Evolutionary conservation across 2,329 filamentous ascomycete genomes (phyloP), one percentile per base, ranked within the genome.

Genomic region (Aspergillus pseudoglaucus): DNA sequence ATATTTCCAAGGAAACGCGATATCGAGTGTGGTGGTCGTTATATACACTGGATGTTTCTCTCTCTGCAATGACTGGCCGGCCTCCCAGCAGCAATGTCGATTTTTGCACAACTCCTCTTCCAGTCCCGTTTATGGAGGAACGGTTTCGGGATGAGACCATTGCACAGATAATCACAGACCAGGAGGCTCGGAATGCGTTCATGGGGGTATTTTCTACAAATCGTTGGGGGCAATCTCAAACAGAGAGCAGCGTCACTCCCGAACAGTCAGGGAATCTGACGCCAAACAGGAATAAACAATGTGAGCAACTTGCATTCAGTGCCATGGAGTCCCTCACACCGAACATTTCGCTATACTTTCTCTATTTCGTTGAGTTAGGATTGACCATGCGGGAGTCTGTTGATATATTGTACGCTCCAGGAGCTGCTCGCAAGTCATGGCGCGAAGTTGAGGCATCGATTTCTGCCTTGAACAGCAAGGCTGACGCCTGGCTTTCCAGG

Each of bases 21-120:
- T 72, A 71, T 50, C 61, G 69, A 14, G 63, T 73, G 6, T 75
- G 72, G 72, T 73, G 70, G 67, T 65, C 70, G 14, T 50, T 74
- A 2, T 69, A 70, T 38, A 55, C 62, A 27, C 57, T 74, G 9
- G 72, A 74, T 53, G 65, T 65, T 23, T 59, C 63, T 20, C 59
- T 74, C 9, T 68, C 63, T 46, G 62, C 67, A 51, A 68, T 72
- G 59, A 72, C 69, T 25, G 72, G 72, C 27, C 66, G 72, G 37
- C 67, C 69, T 3, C 66, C 63, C n/a, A 65, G 59, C 53, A 63
- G 66, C 23, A 57, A 55, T n/a, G 59, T 65, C 15, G 60, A 63
- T 1, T 69, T 71, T 47, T 71, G 68, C 56, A 72, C 67, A 10
- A 70, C 69, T 0, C 68, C 70, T 20, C 59, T 73, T 6, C 69